Conservation (phyloP, 2,329 filamentous ascomycete species). For the Neocucurbitaria cava region DNA sequence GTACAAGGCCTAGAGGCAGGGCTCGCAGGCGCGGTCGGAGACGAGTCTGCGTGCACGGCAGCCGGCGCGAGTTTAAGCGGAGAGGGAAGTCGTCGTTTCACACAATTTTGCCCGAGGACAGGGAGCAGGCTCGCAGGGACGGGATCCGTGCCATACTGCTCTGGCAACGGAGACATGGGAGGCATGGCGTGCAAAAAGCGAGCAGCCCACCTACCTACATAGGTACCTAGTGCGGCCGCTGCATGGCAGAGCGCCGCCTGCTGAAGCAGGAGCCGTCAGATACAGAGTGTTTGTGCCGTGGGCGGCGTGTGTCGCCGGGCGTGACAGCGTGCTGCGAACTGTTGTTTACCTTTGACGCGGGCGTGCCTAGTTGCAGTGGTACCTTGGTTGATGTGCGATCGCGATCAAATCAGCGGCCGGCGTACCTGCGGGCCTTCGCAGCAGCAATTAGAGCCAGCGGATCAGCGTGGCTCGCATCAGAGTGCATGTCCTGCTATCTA, state of each 20-base stretch:
- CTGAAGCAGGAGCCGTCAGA: constrained; percentile 26
- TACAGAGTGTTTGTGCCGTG: constrained; percentile 4
- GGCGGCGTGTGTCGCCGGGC: background rate
- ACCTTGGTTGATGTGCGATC: constrained; percentile 9
- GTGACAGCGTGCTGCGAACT: constrained; percentile 7
- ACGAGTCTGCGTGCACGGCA: constrained; percentile 16
- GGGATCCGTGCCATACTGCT: constrained; percentile 30
- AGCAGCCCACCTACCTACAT: no score
- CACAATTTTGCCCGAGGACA: constrained; percentile 23
- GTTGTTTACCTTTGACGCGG: constrained; percentile 20
- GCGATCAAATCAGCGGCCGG: constrained; percentile 19
- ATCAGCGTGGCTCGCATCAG: constrained; percentile 30
- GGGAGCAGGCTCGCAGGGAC: constrained; percentile 30
- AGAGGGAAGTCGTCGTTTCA: constrained; percentile 36
- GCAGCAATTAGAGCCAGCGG: constrained; percentile 25
- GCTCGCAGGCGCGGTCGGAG: no score
- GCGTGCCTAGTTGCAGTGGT: constrained; percentile 18
- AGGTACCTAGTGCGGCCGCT: constrained; percentile 16
- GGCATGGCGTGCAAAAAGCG: constrained; percentile 18
- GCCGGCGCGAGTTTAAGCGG: constrained; percentile 31
- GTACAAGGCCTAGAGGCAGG: no score
- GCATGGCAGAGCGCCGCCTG: constrained; percentile 18
- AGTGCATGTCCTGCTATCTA: constrained; percentile 19
- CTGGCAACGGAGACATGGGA: constrained; percentile 27
- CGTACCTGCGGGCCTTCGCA: constrained; percentile 20